A percentile compares a stretch with the other conserved stretches of the same genome.
phyloP scores from a whole-genome alignment of 352 stramenopile species.

The Phytopythium cucurbitacearum region DNA sequence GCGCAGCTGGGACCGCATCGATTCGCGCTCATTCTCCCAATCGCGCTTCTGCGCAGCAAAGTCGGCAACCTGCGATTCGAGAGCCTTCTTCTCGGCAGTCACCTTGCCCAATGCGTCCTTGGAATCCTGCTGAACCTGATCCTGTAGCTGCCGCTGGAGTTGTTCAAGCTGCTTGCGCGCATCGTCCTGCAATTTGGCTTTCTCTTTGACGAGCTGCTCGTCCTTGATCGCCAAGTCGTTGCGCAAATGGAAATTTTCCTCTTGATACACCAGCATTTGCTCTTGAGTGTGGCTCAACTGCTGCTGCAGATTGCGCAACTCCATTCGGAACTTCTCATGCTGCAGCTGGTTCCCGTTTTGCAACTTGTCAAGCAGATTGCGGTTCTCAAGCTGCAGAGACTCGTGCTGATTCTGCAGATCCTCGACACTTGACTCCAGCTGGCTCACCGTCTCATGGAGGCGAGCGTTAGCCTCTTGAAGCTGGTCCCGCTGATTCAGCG shows the following conservation, averaged over 20 bases:
- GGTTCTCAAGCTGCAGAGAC: slow-evolving; percentile 63
- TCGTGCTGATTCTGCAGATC: slow-evolving; percentile 55
- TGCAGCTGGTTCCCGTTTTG: slow-evolving; percentile 64
- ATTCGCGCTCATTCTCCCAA: slow-evolving; percentile 47
- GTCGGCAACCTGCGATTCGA: slow-evolving; percentile 46
- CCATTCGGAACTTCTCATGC: slow-evolving; percentile 67
- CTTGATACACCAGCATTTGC: slow-evolving; percentile 66
- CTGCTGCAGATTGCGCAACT: slow-evolving; percentile 56
- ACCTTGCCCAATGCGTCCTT: slow-evolving; percentile 41
- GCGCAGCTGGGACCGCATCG: slow-evolving; percentile 40
- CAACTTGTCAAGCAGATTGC: slow-evolving; percentile 59
- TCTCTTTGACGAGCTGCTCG: slow-evolving; percentile 51
- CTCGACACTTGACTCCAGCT: slow-evolving; percentile 57
- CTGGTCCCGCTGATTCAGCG: slow-evolving; percentile 59
- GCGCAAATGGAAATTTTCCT: slow-evolving; percentile 62
- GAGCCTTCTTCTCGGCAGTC: slow-evolving; percentile 32
- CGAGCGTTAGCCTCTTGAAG: slow-evolving; percentile 47
- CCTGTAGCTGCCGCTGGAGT: slow-evolving; percentile 49
- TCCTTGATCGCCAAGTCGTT: slow-evolving; percentile 50
- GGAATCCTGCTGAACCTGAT: slow-evolving; percentile 54
- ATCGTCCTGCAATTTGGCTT: slow-evolving; percentile 50
- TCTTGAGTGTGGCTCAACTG: slow-evolving; percentile 60
- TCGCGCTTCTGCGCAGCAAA: slow-evolving; percentile 37
- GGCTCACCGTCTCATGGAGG: slow-evolving; percentile 40
- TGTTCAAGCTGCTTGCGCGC: slow-evolving; percentile 54